These are phyloP conservation scores for Paraphysoderma sedebokerense DNA, from an alignment of 371 early-diverging fungal genomes.

Conservation along the genomic window DNA sequence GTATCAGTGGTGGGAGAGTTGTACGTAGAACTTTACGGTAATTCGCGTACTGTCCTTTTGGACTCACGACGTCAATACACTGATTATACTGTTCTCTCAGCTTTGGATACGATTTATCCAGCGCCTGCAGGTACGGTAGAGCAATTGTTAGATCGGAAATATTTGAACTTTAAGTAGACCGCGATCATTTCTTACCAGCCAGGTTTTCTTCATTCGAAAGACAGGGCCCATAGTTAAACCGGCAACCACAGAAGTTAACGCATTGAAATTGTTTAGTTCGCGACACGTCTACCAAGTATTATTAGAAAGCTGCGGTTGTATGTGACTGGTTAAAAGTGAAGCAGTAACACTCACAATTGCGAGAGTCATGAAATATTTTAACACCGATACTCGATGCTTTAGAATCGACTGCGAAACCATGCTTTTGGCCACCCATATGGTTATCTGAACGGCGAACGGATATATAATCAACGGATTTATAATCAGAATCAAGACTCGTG, in stretches of 20 bases:
- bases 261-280: conserved; percentile 30
- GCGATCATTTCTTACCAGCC: conserved; percentile 13
- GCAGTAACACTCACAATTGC: conserved; percentile 16
- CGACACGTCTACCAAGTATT: conserved; percentile 17
- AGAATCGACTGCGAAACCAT: conserved; percentile 13
- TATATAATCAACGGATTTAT: no score
- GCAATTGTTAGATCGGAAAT: no score
- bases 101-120: conserved; percentile 10
- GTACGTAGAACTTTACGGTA: conserved; percentile 27
- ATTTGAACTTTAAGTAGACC: not conserved
- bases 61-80: conserved; percentile 17
- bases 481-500: no score
- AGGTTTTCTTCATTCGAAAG: conserved; percentile 21
- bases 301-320: not conserved
- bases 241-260: conserved; percentile 26
- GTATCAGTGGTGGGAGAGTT: conserved; percentile 17
- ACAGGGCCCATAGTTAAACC: conserved; percentile 28
- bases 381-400: conserved; percentile 12
- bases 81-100: conserved; percentile 16
- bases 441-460: no score
- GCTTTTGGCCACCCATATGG: conserved; percentile 19
- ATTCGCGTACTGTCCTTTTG: conserved; percentile 30
- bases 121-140: not conserved
- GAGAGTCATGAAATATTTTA: conserved; percentile 23
- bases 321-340: not conserved